These are phyloP conservation scores for Pneumocystis canis DNA, from an alignment of 1,139 yeast species.

Conservation along the genomic window DNA sequence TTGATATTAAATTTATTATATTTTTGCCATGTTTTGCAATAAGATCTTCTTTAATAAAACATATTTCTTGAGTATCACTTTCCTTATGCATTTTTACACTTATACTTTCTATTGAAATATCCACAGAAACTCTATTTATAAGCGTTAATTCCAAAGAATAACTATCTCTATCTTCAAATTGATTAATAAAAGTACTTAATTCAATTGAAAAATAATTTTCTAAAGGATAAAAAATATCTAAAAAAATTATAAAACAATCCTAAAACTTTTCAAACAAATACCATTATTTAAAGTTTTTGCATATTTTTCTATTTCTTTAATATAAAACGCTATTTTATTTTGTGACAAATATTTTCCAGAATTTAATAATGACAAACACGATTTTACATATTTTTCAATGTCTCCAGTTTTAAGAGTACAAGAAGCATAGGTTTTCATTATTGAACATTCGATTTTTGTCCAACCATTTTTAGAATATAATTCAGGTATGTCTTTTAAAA, in stretches of 20 bases:
- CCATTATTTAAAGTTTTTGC: background rate
- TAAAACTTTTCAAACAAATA: background rate
- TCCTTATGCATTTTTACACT: background rate
- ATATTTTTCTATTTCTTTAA: background rate
- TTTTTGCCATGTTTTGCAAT: background rate
- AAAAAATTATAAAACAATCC: background rate
- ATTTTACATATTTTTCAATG: slow-evolving; percentile 18
- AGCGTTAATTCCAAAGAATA: background rate
- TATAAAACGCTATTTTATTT: slow-evolving; percentile 13
- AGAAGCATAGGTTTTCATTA: slow-evolving; percentile 51
- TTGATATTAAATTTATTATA: background rate
- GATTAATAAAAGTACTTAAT: background rate
- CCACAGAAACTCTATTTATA: background rate
- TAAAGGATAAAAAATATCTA: background rate
- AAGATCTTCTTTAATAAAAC: background rate
- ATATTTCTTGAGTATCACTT: background rate
- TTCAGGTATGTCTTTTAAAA: slow-evolving; percentile 53
- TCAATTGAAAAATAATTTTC: background rate
- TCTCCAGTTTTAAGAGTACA: slow-evolving; percentile 42
- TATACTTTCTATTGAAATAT: background rate
- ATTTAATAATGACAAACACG: slow-evolving; percentile 24
- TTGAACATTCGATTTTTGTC: slow-evolving; percentile 51
- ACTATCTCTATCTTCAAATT: background rate
- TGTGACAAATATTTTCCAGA: slow-evolving; percentile 17
- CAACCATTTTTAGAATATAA: slow-evolving; percentile 58